A percentile compares a stretch with the other conserved stretches of the same genome.
Conservation (phyloP, 768 basidiomycete genomes). For the Russula sp. region DNA sequence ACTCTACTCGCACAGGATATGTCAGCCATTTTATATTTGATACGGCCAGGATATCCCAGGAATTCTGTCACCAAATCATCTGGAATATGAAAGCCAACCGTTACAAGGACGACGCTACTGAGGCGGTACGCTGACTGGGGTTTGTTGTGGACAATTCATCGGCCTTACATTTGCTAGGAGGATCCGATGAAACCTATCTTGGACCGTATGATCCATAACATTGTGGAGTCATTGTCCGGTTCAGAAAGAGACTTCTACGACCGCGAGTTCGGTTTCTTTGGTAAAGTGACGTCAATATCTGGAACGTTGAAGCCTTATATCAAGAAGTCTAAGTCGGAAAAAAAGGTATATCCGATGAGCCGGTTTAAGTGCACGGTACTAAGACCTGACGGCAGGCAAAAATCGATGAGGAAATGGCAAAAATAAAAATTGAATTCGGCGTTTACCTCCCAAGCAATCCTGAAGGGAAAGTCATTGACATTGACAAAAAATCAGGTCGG, state of each 20-base stretch:
- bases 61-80: conserved; percentile 99
- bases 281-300: conserved; percentile 95
- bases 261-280: conserved; percentile 92
- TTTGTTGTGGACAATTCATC: neutral
- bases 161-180: conserved; percentile 42
- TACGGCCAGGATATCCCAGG: conserved; percentile 92
- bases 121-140: conserved; percentile 46
- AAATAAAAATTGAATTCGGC: conserved; percentile 87
- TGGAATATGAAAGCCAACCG: conserved; percentile 99
- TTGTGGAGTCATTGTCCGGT: conserved; percentile 82
- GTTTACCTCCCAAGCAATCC: conserved; percentile 98
- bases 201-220: conserved; percentile 74
- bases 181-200: conserved; percentile 95
- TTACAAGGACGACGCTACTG: conserved; percentile 84
- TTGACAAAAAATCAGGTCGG: conserved; percentile 93
- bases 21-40: conserved; percentile 94
- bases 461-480: conserved; percentile 92
- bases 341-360: conserved; percentile 55
- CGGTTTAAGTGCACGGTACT: neutral
- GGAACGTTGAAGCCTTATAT: conserved; percentile 96
- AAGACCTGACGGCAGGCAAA: conserved; percentile 57
- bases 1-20: conserved; percentile 52
- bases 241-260: conserved; percentile 86
- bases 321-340: conserved; percentile 91
- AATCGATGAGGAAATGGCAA: conserved; percentile 99